Conservation (phyloP, 139 green algal species). For the Pycnococcus provasolii region DNA sequence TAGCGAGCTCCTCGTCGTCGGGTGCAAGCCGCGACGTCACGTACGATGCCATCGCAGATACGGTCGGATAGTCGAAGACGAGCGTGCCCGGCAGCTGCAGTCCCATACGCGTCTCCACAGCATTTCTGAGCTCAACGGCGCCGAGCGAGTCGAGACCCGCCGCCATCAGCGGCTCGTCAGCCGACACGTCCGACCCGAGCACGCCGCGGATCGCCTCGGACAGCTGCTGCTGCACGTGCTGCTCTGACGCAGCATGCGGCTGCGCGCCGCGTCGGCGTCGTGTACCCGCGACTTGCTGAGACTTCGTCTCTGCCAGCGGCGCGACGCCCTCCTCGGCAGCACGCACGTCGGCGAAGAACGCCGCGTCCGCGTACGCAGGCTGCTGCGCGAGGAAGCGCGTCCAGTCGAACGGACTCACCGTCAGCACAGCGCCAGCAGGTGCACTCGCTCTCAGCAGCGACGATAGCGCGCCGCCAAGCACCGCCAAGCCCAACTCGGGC, state of each 20-base stretch:
- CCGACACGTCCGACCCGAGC: conserved; percentile 27
- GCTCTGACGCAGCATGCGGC: too few relatives aligned
- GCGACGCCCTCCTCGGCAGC: too few relatives aligned
- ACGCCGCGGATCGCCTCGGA: conserved; percentile 3
- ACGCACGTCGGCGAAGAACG: not conserved
- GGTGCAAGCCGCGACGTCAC: not conserved
- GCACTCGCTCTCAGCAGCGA: not conserved
- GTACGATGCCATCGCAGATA: conserved; percentile 27
- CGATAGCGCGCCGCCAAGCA: conserved; percentile 23
- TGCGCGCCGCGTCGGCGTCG: not conserved
- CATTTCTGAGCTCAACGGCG: conserved; percentile 56
- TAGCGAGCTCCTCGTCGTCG: conserved; percentile 16
- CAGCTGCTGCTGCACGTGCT: too few relatives aligned
- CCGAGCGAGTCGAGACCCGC: conserved; percentile 54
- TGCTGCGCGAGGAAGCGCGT: not conserved
- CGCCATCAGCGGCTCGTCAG: conserved; percentile 53
- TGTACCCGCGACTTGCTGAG: not conserved
- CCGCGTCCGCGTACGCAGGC: not conserved
- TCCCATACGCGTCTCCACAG: conserved; percentile 45
- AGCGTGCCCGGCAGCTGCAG: conserved; percentile 56
- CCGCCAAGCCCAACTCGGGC: conserved; percentile 37
- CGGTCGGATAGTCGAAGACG: conserved; percentile 75
- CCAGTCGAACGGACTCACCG: not conserved
- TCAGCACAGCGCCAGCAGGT: not conserved
- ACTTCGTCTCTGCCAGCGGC: not conserved